Percentiles rank a stretch among this genome's conserved stretches.
These are phyloP conservation scores for Alternaria atra DNA, from an alignment of 2,329 filamentous ascomycete genomes.

Conservation along the genomic window DNA sequence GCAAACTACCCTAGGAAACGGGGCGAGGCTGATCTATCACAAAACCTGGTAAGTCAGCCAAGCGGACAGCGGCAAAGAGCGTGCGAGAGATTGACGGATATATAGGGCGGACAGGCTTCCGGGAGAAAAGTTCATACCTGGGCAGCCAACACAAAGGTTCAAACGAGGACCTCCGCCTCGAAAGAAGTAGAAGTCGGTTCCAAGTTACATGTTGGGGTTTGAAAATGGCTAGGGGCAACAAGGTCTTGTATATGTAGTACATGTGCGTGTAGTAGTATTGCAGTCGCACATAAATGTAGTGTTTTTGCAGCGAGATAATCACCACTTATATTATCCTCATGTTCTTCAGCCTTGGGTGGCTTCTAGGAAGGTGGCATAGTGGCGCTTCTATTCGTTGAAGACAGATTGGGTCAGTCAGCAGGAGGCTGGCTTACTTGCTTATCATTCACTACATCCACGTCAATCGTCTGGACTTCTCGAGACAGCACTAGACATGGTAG, in stretches of 20 bases:
- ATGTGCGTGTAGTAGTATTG: neutral
- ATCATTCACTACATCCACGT: neutral
- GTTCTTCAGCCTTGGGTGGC: neutral
- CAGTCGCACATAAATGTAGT: neutral
- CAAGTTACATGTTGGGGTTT: neutral
- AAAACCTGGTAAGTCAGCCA: neutral
- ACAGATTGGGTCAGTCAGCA: neutral
- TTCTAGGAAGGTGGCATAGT: neutral
- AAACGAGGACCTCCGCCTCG: neutral
- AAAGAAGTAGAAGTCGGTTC: neutral
- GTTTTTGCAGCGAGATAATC: neutral
- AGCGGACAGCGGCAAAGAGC: neutral
- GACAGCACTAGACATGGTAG: too few relatives aligned
- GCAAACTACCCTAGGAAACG: neutral
- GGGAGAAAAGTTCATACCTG: neutral
- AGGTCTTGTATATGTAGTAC: neutral
- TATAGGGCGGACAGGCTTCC: neutral
- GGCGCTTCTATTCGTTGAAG: neutral
- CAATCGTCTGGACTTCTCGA: neutral
- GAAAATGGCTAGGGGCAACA: neutral
- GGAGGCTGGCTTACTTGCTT: neutral
- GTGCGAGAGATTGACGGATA: neutral
- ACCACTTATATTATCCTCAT: neutral
- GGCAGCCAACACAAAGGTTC: neutral
- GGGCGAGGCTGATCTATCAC: neutral